Evolutionary conservation across 1,284 basidiomycete genomes (phyloP).

Genomic region (Thelephora terrestris): DNA sequence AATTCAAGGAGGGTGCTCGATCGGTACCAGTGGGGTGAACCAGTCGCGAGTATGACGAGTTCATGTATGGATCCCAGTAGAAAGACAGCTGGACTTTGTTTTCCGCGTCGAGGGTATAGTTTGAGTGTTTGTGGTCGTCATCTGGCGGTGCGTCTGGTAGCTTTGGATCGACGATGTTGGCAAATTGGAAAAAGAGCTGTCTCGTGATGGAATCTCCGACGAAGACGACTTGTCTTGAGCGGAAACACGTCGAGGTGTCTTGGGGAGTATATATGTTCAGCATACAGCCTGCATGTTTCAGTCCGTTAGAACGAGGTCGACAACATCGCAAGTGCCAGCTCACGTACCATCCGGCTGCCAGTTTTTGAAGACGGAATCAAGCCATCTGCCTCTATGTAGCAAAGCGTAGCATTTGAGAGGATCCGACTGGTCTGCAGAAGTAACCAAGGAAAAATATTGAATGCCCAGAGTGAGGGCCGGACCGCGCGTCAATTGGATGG

Average conservation of each 20-base stretch:
- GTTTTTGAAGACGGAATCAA: conserved; percentile 52
- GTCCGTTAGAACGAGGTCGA: background rate
- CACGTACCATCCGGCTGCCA: conserved; percentile 80
- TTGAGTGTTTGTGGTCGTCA: conserved; percentile 57
- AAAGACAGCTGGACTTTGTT: conserved; percentile 50
- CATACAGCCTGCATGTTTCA: conserved; percentile 56
- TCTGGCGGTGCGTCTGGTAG: conserved; percentile 45
- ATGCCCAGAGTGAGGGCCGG: background rate
- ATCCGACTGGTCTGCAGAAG: conserved; percentile 54
- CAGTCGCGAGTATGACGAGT: conserved; percentile 44
- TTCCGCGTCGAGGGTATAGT: conserved; percentile 38
- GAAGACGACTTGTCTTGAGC: conserved; percentile 53
- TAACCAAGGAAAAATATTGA: background rate
- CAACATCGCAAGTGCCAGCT: background rate
- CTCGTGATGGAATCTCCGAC: conserved; percentile 82
- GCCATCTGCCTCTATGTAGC: conserved; percentile 67
- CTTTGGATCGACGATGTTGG: conserved; percentile 44
- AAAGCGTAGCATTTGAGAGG: conserved; percentile 64
- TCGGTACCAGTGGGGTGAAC: conserved; percentile 16
- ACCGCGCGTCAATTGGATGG: no score
- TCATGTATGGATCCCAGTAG: conserved; percentile 77
- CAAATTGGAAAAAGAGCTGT: conserved; percentile 68
- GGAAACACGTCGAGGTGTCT: conserved; percentile 45
- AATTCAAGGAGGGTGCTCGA: background rate
- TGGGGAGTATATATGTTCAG: conserved; percentile 48